Base-by-base conservation (phyloP, 768 basidiomycete species). In the Mycena capillaripes region DNA sequence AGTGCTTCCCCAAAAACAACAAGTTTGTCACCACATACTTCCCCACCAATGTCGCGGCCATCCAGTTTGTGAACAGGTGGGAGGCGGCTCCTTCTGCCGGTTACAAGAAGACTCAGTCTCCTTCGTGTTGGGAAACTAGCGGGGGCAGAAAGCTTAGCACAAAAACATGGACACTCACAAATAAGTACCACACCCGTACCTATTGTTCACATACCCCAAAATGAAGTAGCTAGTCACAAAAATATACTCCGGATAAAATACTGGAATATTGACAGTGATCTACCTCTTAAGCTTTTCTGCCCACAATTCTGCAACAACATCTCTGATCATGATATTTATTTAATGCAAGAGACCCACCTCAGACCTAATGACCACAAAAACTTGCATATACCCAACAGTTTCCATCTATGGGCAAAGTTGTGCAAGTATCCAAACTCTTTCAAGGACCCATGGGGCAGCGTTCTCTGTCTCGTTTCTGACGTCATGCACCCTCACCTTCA, bases 11-110 rank as follows among this genome's bases (percentile, higher is more conserved):
- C 3, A 65, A 65, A 38, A 55, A 65, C 52, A 55, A 65, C 29
- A 25, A 36, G 25, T 65, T 65, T 16, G 36, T 65, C 36, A 55
- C 63, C 50, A 52, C 34, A 8, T 65, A 27, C 63, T 65, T 65
- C 63, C 52, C 63, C 21, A 65, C 36, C 29, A 65, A 65, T 27
- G 32, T 65, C 38, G 52, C 63, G 19, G 63, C 63, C 2, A 65
- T 65, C 52, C 63, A 65, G 8, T 65, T 65, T 12, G 52, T 65
- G 17, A 65, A 65, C 29, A 52, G 36, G 36, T 65, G 63, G 63
- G 63, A 25, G 29, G 25, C 52, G 14, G 63, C 50, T 3, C 52
- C 50, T 1, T 23, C 63, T 12, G n/a, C 63, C 1, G 63, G 63
- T 6, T 65, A 38, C 17, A 52, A 65, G 25, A 53, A 44, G 29